Percentiles rank a stretch among this genome's conserved stretches.
These are phyloP conservation scores for Cladosporium austrohemisphaericum DNA, from an alignment of 2,329 filamentous ascomycete species.

Conservation along the genomic window DNA sequence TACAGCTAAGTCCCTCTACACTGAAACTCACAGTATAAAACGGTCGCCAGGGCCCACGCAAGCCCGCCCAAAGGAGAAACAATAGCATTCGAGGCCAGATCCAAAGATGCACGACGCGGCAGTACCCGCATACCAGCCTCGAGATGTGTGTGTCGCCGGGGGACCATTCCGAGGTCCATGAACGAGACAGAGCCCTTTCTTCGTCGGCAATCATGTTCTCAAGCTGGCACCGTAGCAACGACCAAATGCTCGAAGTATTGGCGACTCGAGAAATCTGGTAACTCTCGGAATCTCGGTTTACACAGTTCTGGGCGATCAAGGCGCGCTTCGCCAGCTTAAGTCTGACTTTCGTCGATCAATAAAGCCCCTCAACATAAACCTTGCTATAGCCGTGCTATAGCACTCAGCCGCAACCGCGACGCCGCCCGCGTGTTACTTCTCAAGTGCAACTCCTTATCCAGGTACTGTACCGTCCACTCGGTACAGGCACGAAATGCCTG, in stretches of 20 bases:
- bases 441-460: slow-evolving; percentile 1
- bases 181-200: background rate
- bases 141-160: background rate
- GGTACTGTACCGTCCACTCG: background rate
- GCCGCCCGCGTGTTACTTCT: background rate
- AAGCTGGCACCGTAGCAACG: slow-evolving; percentile 10
- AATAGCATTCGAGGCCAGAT: slow-evolving; percentile 1
- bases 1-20: no score
- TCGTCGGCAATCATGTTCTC: background rate
- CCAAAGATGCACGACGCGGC: slow-evolving; percentile 5
- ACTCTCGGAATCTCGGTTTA: slow-evolving; percentile 3
- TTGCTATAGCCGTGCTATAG: slow-evolving; percentile 10
- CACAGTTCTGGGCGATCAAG: background rate
- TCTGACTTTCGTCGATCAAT: slow-evolving; percentile 12
- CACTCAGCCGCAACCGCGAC: slow-evolving; percentile 8
- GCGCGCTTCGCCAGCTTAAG: background rate
- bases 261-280: background rate
- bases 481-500: slow-evolving; percentile 7
- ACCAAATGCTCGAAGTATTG: background rate
- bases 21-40: no score
- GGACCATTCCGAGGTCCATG: background rate
- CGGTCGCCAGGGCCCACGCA: background rate
- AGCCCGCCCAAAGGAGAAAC: background rate
- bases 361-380: slow-evolving; percentile 14
- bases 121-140: slow-evolving; percentile 10